Evolutionary conservation across 352 stramenopile species (phyloP), one percentile per base, ranked within the genome.

Genomic region (Phytopythium montanum): DNA sequence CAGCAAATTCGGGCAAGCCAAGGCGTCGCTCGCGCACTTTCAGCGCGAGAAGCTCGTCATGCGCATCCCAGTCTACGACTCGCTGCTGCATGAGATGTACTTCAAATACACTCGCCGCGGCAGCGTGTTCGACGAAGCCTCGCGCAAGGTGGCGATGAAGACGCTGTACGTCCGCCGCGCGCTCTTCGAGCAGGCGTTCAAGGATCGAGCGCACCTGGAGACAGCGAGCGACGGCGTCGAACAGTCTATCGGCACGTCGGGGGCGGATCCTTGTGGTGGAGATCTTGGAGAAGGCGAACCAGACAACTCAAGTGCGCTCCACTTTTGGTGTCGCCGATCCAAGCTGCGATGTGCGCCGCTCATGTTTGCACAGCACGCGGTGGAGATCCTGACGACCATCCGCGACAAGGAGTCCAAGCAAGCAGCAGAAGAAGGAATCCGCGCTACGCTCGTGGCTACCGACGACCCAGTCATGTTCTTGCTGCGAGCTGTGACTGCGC

Each of bases 61-160:
- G 54, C 36, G 65, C 5, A 74, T 90, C 5, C 80, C 80, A 21
- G 75, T 85, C 28, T 92, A 92, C 56, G 74, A 85, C 29, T 90
- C 82, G 25, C 60, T 90, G 23, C 64, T 92, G 50, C 82, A 75
- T 21, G 82, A 92, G 48, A 81, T 92, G 58, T 90, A 87, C 61
- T 84, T 86, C 61, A 90, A 92, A 57, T 90, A 85, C 59, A 90
- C 82, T 1, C 76, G 81, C 19, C 76, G 78, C 2, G 76, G 81
- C 3, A 61, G 71, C 31, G 60, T 56, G 4, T 88, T 90, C 54
- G 81, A 90, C 54, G 76, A 87, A 23, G 71, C 76, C 1, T 85
- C 76, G 41, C 78, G 78, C 31, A 76, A 74, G 48, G 69, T 76
- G 8, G 79, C 81, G 3, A 73, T 86, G 68, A 75, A 79, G 28